Evolutionary conservation across 495 filamentous ascomycete genomes (phyloP), one percentile per base, ranked within the genome.

Genomic region (Lentithecium fluviatile): DNA sequence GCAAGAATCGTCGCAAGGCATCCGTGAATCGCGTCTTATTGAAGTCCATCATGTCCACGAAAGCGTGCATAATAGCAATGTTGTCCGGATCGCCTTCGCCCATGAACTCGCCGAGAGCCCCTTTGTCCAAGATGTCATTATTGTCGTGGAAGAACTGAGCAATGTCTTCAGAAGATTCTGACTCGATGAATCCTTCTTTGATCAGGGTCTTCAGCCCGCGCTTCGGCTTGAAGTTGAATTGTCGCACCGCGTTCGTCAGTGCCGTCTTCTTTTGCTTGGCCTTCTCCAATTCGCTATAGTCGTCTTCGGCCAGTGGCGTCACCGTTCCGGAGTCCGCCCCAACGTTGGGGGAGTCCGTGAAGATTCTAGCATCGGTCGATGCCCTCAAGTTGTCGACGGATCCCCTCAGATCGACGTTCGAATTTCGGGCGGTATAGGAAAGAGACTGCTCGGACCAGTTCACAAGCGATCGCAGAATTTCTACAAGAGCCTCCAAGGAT

Each of bases 151-250:
- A 74, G 69, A 99, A 97, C 47, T 74, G 75, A 3, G 92, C 93
- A 69, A 99, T 91, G 58, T 95, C 90, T 49, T 89, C 82, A 1
- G 94, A 85, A 1, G 77, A 77, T 48, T 87, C 80, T 38, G 85
- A 89, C 17, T 78, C 75, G 50, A 99, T 95, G 73, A 99, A 97
- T 0, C 90, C 89, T 46, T 94, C 86, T 52, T 87, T 79, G 26
- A 97, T 66, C 10, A 97, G 76, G 3, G 85, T 72, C 72, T 96
- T 96, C 70, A 99, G 83, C 11, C 94, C 94, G 34, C 89, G 85
- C 71, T 97, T 99, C 2, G 95, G 90, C 70, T 99, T 99, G 80
- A 90, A 97, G 70, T 99, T 99, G 78, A 99, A 99, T 57, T 90
- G 88, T 40, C 87, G 86, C 62, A 96, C 86, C 0, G 88, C 90